phyloP scores from a whole-genome alignment of 352 stramenopile species.

The Phytophthora macrochlamydospora region DNA sequence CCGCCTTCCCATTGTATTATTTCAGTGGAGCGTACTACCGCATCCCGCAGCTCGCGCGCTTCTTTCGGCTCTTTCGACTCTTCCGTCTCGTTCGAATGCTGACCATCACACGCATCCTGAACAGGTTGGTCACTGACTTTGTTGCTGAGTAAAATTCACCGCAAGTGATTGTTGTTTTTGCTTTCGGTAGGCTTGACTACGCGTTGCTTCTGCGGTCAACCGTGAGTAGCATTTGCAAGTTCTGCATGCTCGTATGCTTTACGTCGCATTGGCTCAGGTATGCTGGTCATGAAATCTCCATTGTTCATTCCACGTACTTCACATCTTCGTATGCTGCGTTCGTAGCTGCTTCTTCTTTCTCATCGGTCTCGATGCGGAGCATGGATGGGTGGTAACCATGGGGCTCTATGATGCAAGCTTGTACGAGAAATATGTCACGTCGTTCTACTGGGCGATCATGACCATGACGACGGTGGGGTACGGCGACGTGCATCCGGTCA shows the following conservation, averaged over 20 bases:
- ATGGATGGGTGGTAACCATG: constrained; percentile 52
- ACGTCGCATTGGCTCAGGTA: constrained; percentile 84
- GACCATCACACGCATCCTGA: constrained; percentile 76
- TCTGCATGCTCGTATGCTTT: constrained; percentile 78
- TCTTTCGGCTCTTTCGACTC: constrained; percentile 73
- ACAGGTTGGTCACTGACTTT: constrained; percentile 30
- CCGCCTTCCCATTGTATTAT: constrained; percentile 75
- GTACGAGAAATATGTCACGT: constrained; percentile 66
- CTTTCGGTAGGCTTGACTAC: constrained; percentile 56
- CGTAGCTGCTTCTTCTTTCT: constrained; percentile 66
- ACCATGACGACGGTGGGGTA: constrained; percentile 85
- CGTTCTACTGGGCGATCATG: constrained; percentile 82
- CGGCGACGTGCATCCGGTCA: constrained; percentile 60
- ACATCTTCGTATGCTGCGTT: neutral
- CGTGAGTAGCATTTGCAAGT: constrained; percentile 81
- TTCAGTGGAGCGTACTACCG: constrained; percentile 64
- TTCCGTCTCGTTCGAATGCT: constrained; percentile 69
- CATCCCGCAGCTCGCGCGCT: constrained; percentile 59
- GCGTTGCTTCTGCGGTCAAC: constrained; percentile 74
- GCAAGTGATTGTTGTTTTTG: neutral
- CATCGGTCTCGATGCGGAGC: constrained; percentile 50
- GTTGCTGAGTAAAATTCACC: neutral
- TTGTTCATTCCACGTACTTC: neutral
- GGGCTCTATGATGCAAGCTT: constrained; percentile 41
- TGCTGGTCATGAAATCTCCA: neutral